phyloP scores from a whole-genome alignment of 208 protist species.

The Trypanosoma scelopori region DNA sequence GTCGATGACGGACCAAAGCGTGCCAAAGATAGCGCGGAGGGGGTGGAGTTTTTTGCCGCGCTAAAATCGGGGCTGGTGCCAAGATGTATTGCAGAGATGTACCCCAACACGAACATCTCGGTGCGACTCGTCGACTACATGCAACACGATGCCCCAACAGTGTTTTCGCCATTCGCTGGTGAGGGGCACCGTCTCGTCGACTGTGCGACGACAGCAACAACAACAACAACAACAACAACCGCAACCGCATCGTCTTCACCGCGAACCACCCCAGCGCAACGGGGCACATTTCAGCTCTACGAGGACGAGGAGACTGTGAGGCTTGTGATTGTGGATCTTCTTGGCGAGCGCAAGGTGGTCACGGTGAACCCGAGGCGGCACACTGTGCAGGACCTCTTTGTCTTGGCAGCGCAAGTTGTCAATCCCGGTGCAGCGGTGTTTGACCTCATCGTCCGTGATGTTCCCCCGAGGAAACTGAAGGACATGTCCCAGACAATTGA shows the following conservation, averaged over 20 bases:
- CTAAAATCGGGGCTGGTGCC: constrained; percentile 69
- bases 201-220: constrained; percentile 2
- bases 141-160: constrained; percentile 38
- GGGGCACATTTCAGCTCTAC: constrained; percentile 31
- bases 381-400: constrained; percentile 77
- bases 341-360: constrained; percentile 58
- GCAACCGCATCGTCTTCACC: neutral
- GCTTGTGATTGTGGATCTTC: constrained; percentile 63
- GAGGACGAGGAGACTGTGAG: constrained; percentile 50
- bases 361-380: constrained; percentile 72
- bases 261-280: constrained; percentile 11
- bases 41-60: constrained; percentile 43
- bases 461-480: constrained; percentile 59
- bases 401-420: constrained; percentile 39
- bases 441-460: constrained; percentile 58
- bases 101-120: constrained; percentile 63
- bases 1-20: constrained; percentile 52
- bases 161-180: constrained; percentile 61
- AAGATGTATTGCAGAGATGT: constrained; percentile 35
- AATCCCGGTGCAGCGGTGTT: constrained; percentile 45
- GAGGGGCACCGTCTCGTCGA: constrained; percentile 46
- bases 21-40: constrained; percentile 37
- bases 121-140: constrained; percentile 62
- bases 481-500: constrained; percentile 48
- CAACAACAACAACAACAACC: neutral